Percentiles rank a stretch among this genome's conserved stretches.
Conservation (phyloP, 805 yeast genomes). For the Blastobotrys parvus region DNA sequence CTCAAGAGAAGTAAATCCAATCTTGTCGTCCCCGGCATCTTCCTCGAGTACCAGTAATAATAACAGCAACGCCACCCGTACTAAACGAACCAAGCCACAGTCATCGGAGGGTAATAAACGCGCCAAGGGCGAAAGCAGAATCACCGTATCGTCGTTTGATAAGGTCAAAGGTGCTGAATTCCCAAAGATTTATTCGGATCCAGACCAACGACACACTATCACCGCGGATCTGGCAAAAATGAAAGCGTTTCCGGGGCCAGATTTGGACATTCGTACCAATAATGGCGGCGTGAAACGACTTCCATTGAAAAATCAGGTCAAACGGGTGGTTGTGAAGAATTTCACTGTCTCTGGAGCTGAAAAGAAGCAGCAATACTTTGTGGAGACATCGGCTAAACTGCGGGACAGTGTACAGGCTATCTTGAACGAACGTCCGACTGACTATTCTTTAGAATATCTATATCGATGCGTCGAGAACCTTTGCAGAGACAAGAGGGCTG, state of each 20-base stretch:
- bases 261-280: not conserved
- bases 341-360: not conserved
- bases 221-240: not conserved
- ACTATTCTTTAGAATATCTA: conserved; percentile 22
- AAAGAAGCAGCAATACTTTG: conserved; percentile 8
- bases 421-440: conserved; percentile 5
- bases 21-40: no score
- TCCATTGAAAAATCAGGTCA: not conserved
- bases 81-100: no score
- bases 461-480: conserved; percentile 26
- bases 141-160: no score
- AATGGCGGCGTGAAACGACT: not conserved
- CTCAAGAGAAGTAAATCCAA: no score
- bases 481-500: conserved; percentile 21
- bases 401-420: conserved; percentile 13
- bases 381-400: conserved; percentile 11
- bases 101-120: no score
- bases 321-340: not conserved
- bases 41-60: no score
- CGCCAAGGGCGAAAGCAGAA: no score
- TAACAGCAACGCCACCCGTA: no score
- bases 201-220: no score
- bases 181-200: no score
- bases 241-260: conserved; percentile 5
- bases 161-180: no score